Base-by-base conservation (phyloP, 345 rosid genomes). In the Aquilaria yunnanensis region DNA sequence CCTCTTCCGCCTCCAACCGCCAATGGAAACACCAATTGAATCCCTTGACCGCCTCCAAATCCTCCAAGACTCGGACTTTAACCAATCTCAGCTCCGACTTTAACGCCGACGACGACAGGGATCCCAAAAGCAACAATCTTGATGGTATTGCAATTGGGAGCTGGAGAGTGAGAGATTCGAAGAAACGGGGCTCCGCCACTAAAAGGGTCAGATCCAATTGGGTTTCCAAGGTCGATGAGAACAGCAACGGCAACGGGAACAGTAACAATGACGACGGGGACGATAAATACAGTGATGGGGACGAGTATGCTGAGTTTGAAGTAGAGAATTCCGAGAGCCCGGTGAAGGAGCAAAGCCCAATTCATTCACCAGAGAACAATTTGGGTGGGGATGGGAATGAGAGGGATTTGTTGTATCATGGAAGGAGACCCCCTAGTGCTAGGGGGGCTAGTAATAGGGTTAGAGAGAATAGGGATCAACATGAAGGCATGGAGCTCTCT, bases 251-350 rank as follows among this genome's bases (percentile, higher is more conserved):
- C 37, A 67, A 61, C 46, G 46, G 31, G 46, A 54, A 4, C 45
- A 60, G 53, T 12, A 51, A 49, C 47, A 68, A 41, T 37, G 69
- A 52, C 1, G 83, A 76, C 14, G 80, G 74, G 29, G 91, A 83
- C 2, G 86, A 76, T 14, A 80, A 74, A 47, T 79, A 74, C 41
- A 84, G 89, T 14, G 87, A 70, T 2, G 86, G 74, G 1, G 88
- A 86, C 32, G 85, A 81, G 54, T 32, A 72, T 29, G 91, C 77
- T 30, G 88, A 76, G 61, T 84, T 84, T 60, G 75, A 78, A 13
- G 60, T 80, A 66, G 96, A 84, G 47, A 83, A 85, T 65, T 91
- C 89, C 0, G 96, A 80, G 56, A 81, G 83, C 66, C 89, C 90
- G 5, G 51, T 74, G 54, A 83, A 82, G 66, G 96, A 85, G 43